Base-by-base conservation (phyloP, 2,329 filamentous ascomycete species). In the Nannizziopsis barbatae region DNA sequence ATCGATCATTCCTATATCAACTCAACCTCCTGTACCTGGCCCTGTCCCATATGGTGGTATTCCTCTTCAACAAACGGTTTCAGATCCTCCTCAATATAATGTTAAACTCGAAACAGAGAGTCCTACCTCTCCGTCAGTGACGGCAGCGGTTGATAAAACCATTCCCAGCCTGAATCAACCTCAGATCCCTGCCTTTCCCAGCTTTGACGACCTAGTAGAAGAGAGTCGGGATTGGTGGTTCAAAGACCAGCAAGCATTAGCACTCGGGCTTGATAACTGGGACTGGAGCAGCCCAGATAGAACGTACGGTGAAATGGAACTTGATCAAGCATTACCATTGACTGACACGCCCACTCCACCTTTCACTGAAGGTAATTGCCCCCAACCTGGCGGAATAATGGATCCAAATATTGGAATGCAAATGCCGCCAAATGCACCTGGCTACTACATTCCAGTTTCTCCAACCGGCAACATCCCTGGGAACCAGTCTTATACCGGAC, bases 161-260 rank as follows among this genome's bases (percentile, higher is more conserved):
- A 32, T 44, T 14, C 11, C 45, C 14, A 36, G 7, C 30, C 14
- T 50, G 31, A 27, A 40, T 11, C 14, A 42, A 5, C 50, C 51
- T 17, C 50, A 52, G 47, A 33, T 44, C 9, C 43, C 52, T 6
- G 17, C 37, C 45, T 81, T 82, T 52, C 76, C 77, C 18, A 75
- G 74, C 7, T 70, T 80, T 1, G 77, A 81, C 32, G 75, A 75
- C 39, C 62, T 83, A 4, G 71, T 83, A 2, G 72, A 76, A 40
- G 79, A 83, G 43, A 77, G 75, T 42, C 77, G 81, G 52, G 76
- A 83, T 55, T 80, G 76, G 77, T 81, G 78, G 71, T 70, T 80
- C 47, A 68, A 73, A 32, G 80, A 84, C 57, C 79, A 83, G 56
- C 73, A 70, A 14, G 74, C 76, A 43, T 64, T 83, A 3, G 78